phyloP scores from a whole-genome alignment of 345 rosid species.

The Erodium maritimum region DNA sequence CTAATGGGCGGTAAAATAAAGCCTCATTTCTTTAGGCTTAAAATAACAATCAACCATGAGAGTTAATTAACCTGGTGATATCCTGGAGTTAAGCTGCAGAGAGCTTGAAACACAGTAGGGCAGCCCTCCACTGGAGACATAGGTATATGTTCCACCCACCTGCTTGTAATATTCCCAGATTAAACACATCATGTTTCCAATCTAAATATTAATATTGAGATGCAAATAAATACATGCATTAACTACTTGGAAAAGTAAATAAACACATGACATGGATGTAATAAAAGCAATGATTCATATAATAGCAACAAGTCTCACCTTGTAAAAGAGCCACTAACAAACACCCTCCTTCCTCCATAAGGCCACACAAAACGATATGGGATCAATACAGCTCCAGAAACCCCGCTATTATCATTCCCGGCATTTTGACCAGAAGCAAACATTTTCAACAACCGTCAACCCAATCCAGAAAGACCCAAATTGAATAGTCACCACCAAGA shows the following conservation, averaged over 20 bases:
- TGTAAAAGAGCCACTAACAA: conserved; percentile 58
- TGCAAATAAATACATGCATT: background rate
- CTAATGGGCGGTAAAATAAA: background rate
- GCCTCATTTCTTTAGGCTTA: background rate
- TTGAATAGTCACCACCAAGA: conserved; percentile 10
- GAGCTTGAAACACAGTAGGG: conserved; percentile 65
- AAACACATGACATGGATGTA: too few species aligned
- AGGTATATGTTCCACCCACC: conserved; percentile 64
- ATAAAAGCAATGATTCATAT: background rate
- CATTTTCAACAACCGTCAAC: conserved; percentile 35
- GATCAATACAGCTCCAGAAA: conserved; percentile 27
- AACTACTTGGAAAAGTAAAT: too few species aligned
- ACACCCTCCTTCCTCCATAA: conserved; percentile 66
- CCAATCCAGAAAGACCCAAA: conserved; percentile 15
- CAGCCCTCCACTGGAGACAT: conserved; percentile 77
- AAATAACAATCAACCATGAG: background rate
- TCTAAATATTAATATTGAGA: background rate
- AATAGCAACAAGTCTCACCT: conserved; percentile 25
- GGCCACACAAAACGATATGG: conserved; percentile 72
- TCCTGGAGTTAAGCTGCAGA: conserved; percentile 61
- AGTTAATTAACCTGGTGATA: conserved; percentile 54
- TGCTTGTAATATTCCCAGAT: conserved; percentile 11
- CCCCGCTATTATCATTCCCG: conserved; percentile 36
- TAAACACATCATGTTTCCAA: conserved; percentile 2
- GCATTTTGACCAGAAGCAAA: conserved; percentile 42